These are phyloP conservation scores for Selaginella tamariscina DNA, from an alignment of 75 land plant species.

Conservation along the genomic window DNA sequence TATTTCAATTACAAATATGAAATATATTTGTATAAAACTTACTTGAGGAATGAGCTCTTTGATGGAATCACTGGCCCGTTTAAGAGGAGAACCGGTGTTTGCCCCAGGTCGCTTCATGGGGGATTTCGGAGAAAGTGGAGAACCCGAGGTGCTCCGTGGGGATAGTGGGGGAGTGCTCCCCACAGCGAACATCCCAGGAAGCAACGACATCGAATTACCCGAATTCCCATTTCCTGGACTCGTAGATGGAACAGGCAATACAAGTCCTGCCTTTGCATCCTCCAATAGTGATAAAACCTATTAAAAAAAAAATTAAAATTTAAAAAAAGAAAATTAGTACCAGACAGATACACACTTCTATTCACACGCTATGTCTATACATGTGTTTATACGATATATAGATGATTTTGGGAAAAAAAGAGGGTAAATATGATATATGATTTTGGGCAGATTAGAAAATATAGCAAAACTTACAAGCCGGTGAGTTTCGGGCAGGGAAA, in stretches of 20 bases:
- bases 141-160: constrained; percentile 70
- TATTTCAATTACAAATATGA: too few species aligned
- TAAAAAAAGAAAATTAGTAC: not conserved
- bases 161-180: constrained; percentile 89
- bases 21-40: not conserved
- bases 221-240: constrained; percentile 36
- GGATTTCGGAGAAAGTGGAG: constrained; percentile 52
- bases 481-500: constrained; percentile 70
- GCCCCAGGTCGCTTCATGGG: constrained; percentile 38
- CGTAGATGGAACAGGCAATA: constrained; percentile 29
- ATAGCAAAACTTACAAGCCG: constrained; percentile 33
- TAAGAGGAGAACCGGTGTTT: constrained; percentile 71
- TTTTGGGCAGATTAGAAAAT: not conserved
- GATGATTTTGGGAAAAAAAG: too few species aligned
- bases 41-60: constrained; percentile 83
- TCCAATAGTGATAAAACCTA: constrained; percentile 66
- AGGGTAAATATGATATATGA: too few species aligned
- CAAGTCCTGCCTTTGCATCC: constrained; percentile 66
- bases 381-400: not conserved
- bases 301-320: not conserved
- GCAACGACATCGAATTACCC: constrained; percentile 24
- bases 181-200: constrained; percentile 70
- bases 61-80: constrained; percentile 53
- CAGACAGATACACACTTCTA: constrained; percentile 9
- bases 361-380: constrained; percentile 2